Evolutionary conservation across 805 yeast genomes (phyloP).

Genomic region (Saccharomycopsis malanga): DNA sequence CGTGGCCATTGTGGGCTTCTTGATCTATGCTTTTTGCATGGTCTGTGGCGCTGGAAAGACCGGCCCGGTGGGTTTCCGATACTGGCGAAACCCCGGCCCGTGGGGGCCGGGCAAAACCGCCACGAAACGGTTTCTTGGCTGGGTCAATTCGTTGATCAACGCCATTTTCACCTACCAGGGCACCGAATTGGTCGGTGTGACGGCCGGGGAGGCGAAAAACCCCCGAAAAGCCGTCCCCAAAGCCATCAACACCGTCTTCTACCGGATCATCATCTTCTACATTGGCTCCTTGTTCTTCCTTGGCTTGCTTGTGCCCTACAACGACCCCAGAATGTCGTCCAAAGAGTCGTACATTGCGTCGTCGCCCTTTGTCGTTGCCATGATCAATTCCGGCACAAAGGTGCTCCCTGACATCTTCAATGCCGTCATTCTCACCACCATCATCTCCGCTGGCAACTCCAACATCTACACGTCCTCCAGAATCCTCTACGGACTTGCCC

Average conservation of each 20-base stretch:
- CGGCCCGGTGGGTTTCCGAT: slow-evolving; percentile 57
- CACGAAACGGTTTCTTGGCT: slow-evolving; percentile 45
- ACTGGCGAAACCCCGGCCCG: slow-evolving; percentile 63
- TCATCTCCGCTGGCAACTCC: slow-evolving; percentile 53
- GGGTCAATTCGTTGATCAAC: slow-evolving; percentile 44
- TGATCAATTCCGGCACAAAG: slow-evolving; percentile 48
- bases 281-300: slow-evolving; percentile 54
- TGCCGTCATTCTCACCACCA: slow-evolving; percentile 45
- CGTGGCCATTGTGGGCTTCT: slow-evolving; percentile 47
- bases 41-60: slow-evolving; percentile 50
- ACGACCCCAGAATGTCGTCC: slow-evolving; percentile 41
- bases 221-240: slow-evolving; percentile 65
- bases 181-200: slow-evolving; percentile 50
- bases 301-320: slow-evolving; percentile 58
- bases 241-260: slow-evolving; percentile 58
- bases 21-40: slow-evolving; percentile 46
- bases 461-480: slow-evolving; percentile 52
- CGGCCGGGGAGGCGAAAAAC: slow-evolving; percentile 55
- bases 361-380: slow-evolving; percentile 65
- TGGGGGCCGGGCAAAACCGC: slow-evolving; percentile 51
- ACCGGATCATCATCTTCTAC: slow-evolving; percentile 56
- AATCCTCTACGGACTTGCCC: slow-evolving; percentile 45
- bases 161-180: slow-evolving; percentile 58
- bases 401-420: slow-evolving; percentile 50
- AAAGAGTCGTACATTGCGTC: slow-evolving; percentile 37